A percentile compares a stretch with the other conserved stretches of the same genome.
Evolutionary conservation across 140 eudicot genomes (phyloP).

Genomic region (Ambrosia hybrid): DNA sequence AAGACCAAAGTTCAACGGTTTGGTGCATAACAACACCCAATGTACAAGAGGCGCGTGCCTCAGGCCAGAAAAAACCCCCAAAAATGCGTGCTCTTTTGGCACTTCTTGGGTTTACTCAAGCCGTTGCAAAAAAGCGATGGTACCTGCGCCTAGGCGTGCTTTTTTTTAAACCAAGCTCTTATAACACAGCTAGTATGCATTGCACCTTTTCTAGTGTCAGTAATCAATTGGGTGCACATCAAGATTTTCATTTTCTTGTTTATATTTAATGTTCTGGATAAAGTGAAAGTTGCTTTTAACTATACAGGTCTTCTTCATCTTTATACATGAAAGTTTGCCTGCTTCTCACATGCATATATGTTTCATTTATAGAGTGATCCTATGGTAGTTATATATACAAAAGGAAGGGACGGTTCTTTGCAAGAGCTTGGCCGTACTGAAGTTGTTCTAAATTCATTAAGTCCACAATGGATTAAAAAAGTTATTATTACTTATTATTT

Average conservation of each 20-base stretch:
- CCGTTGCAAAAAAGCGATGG: no score
- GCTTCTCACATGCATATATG: slow-evolving; percentile 23
- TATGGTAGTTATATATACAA: slow-evolving; percentile 65
- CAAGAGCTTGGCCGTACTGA: slow-evolving; percentile 96
- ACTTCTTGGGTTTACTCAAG: no score
- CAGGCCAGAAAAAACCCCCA: no score
- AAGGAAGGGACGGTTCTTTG: slow-evolving; percentile 72
- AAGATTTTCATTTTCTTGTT: slow-evolving; percentile 1
- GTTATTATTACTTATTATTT: slow-evolving; percentile 65
- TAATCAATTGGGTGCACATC: neutral
- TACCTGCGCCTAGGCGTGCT: no score
- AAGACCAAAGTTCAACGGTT: no score
- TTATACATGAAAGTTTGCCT: slow-evolving; percentile 26
- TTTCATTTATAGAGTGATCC: slow-evolving; percentile 84
- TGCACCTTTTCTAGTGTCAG: neutral
- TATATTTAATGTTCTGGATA: slow-evolving; percentile 9
- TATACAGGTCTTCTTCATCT: slow-evolving; percentile 11
- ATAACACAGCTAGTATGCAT: neutral
- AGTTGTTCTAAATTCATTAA: slow-evolving; percentile 76
- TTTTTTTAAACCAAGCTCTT: no score
- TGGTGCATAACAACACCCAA: no score
- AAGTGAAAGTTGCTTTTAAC: slow-evolving; percentile 11
- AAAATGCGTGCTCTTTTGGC: no score
- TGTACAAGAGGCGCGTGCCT: no score
- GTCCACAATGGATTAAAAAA: slow-evolving; percentile 85